These are phyloP conservation scores for Veloporphyrellus conicus DNA, from an alignment of 1,284 basidiomycete genomes.

Conservation along the genomic window DNA sequence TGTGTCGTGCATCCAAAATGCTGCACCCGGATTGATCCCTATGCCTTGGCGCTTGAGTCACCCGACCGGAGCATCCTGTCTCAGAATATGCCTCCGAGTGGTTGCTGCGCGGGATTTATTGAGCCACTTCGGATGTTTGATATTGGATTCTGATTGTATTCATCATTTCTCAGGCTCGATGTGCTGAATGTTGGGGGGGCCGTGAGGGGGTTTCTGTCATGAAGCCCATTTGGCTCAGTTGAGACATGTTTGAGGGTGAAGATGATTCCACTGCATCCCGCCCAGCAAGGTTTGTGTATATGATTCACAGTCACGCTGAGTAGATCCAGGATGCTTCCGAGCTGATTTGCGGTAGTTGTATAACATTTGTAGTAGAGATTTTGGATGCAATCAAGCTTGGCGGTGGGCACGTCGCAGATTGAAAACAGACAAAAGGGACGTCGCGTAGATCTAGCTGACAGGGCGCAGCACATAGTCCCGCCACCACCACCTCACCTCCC, in stretches of 20 bases:
- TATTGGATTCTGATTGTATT: conserved; percentile 4
- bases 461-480: too few relatives aligned
- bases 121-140: background rate
- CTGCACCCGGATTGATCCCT: conserved; percentile 11
- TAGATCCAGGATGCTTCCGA: too few relatives aligned
- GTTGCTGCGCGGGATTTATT: background rate
- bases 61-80: background rate
- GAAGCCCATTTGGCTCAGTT: conserved; percentile 1
- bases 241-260: background rate
- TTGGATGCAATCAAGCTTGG: too few relatives aligned
- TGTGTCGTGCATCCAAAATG: too few relatives aligned
- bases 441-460: background rate
- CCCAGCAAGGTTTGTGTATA: too few relatives aligned
- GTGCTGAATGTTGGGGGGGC: conserved; percentile 77
- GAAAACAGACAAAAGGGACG: too few relatives aligned
- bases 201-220: conserved; percentile 67
- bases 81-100: background rate
- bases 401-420: too few relatives aligned
- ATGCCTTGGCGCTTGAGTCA: background rate
- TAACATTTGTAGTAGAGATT: too few relatives aligned
- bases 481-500: background rate
- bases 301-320: too few relatives aligned
- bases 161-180: conserved; percentile 48
- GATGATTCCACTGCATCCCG: too few relatives aligned
- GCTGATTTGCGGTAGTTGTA: too few relatives aligned